These are phyloP conservation scores for Penicillium psychrofluorescens DNA, from an alignment of 495 filamentous ascomycete species.

Conservation along the genomic window DNA sequence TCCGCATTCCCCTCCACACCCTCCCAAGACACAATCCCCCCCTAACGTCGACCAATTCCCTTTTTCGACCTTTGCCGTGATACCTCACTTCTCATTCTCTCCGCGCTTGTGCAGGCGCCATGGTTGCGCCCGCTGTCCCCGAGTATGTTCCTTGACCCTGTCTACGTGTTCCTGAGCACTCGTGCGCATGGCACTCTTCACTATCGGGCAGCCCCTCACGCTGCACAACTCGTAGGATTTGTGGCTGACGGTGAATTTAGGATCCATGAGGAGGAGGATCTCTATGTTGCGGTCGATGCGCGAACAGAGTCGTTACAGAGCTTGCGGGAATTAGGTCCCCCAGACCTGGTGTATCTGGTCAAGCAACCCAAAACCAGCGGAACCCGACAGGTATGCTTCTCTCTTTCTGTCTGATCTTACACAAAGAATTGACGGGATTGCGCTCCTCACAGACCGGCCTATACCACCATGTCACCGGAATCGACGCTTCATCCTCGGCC, in stretches of 20 bases:
- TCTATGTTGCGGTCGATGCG: conserved; percentile 81
- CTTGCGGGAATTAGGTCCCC: conserved; percentile 87
- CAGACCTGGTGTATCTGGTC: conserved; percentile 89
- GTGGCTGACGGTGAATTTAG: conserved; percentile 38
- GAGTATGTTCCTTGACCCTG: conserved; percentile 55
- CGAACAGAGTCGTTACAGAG: conserved; percentile 78
- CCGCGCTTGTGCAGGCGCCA: conserved; percentile 40
- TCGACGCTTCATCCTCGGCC: conserved; percentile 95
- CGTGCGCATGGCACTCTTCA: conserved; percentile 18
- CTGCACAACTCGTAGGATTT: conserved; percentile 3
- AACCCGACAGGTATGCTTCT: conserved; percentile 37
- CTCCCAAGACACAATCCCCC: conserved; percentile 1
- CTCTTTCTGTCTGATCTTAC: neutral
- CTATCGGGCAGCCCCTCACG: neutral
- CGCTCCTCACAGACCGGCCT: conserved; percentile 60
- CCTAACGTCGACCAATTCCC: conserved; percentile 3
- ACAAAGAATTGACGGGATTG: conserved; percentile 4
- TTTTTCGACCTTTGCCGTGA: neutral
- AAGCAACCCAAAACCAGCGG: conserved; percentile 65
- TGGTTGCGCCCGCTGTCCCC: conserved; percentile 85
- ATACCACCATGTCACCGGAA: conserved; percentile 97
- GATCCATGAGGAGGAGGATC: conserved; percentile 78
- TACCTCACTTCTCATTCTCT: neutral
- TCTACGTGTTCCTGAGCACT: conserved; percentile 29
- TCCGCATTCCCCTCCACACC: conserved; percentile 1